phyloP scores from a whole-genome alignment of 805 yeast genomes.

The Candida krabiensis region DNA sequence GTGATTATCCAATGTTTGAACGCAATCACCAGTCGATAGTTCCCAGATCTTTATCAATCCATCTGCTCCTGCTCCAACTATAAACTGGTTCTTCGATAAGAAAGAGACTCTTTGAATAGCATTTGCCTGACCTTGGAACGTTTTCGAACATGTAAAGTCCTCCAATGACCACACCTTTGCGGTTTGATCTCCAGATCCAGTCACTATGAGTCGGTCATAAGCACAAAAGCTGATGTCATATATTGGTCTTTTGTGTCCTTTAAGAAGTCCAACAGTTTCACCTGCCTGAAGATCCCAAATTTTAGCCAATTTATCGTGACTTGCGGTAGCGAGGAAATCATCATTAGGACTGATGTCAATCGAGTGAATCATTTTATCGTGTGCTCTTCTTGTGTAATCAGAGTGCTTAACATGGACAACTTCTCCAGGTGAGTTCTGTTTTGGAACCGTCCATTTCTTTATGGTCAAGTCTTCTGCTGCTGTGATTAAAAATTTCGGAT shows the following conservation, averaged over 20 bases:
- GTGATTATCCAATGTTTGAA: conserved; percentile 85
- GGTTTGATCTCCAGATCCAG: conserved; percentile 93
- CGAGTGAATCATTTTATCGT: conserved; percentile 92
- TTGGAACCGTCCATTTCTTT: conserved; percentile 80
- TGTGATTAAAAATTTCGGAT: conserved; percentile 74
- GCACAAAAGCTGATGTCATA: conserved; percentile 89
- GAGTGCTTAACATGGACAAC: conserved; percentile 52
- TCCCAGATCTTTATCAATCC: conserved; percentile 95
- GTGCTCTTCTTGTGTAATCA: conserved; percentile 91
- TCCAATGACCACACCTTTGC: conserved; percentile 84
- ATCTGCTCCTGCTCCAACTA: conserved; percentile 87
- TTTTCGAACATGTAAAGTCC: conserved; percentile 72
- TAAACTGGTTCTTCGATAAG: conserved; percentile 62
- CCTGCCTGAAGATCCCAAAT: conserved; percentile 87
- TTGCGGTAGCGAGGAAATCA: conserved; percentile 85
- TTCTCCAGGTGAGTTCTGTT: conserved; percentile 22
- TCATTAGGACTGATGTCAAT: conserved; percentile 91
- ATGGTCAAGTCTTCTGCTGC: conserved; percentile 84
- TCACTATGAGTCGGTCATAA: conserved; percentile 72
- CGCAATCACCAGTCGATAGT: conserved; percentile 66
- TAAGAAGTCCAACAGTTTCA: conserved; percentile 78
- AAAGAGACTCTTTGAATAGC: conserved; percentile 84
- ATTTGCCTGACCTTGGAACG: conserved; percentile 93
- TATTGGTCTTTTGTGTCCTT: conserved; percentile 91
- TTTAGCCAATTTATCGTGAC: conserved; percentile 90